Evolutionary conservation across 352 stramenopile species (phyloP).

Genomic region (Halophytophthora polymorphica): DNA sequence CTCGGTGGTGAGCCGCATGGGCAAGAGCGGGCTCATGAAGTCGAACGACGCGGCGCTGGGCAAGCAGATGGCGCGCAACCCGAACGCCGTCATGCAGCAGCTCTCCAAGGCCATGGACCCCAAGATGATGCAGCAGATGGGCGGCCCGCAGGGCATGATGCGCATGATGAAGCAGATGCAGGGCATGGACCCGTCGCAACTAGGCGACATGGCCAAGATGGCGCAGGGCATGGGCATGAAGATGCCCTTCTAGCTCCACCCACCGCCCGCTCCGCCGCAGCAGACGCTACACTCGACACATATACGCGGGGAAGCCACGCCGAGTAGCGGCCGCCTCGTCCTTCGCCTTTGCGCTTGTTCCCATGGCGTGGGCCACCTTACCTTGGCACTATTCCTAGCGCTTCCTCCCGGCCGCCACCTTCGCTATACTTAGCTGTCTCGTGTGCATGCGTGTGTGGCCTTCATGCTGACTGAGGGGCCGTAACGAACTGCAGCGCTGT

Average conservation of each 20-base stretch:
- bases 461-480: background rate
- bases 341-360: too few relatives aligned
- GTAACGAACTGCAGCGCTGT: slow-evolving; percentile 22
- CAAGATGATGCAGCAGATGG: slow-evolving; percentile 91
- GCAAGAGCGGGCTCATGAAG: slow-evolving; percentile 95
- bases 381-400: too few relatives aligned
- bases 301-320: too few relatives aligned
- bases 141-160: slow-evolving; percentile 83
- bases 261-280: background rate
- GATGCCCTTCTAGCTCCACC: slow-evolving; percentile 61
- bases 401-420: too few relatives aligned
- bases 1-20: slow-evolving; percentile 95
- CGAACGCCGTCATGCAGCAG: slow-evolving; percentile 95
- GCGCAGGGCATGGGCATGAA: slow-evolving; percentile 71
- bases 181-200: slow-evolving; percentile 67
- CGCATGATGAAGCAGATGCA: slow-evolving; percentile 95
- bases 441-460: background rate
- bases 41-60: slow-evolving; percentile 81
- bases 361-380: too few relatives aligned
- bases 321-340: too few relatives aligned
- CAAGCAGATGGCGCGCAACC: slow-evolving; percentile 96
- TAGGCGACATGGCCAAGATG: slow-evolving; percentile 84
- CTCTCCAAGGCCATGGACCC: slow-evolving; percentile 93
- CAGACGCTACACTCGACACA: too few relatives aligned
- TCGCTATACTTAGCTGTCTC: slow-evolving; percentile 14